phyloP scores from a whole-genome alignment of 1,284 basidiomycete species.

The Paramarasmius palmivorus region DNA sequence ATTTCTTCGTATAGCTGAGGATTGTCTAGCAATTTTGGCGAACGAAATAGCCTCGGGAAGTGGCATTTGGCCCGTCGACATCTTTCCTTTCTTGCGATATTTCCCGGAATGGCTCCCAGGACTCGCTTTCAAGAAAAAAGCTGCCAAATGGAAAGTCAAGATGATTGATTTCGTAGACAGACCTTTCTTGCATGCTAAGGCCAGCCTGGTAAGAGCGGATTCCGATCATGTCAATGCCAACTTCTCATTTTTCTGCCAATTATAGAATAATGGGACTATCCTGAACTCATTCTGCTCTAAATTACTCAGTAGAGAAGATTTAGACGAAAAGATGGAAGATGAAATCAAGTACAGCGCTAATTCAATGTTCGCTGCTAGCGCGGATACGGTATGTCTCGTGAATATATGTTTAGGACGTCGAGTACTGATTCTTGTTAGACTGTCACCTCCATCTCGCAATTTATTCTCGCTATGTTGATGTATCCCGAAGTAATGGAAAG shows the following conservation, averaged over 20 bases:
- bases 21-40: conserved; percentile 41
- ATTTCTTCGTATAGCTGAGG: conserved; percentile 43
- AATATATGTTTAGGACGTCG: neutral
- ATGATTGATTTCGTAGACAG: conserved; percentile 44
- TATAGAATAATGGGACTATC: conserved; percentile 3
- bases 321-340: conserved; percentile 26
- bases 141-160: conserved; percentile 39
- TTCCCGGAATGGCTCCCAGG: conserved; percentile 36
- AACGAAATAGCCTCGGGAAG: conserved; percentile 44
- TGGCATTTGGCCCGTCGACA: conserved; percentile 49
- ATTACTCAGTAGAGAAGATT: neutral
- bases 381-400: conserved; percentile 39
- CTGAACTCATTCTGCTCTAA: neutral
- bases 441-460: conserved; percentile 32
- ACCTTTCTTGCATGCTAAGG: conserved; percentile 43
- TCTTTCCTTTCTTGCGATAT: conserved; percentile 38
- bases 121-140: conserved; percentile 36
- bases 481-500: conserved; percentile 33
- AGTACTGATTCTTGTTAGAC: conserved; percentile 24
- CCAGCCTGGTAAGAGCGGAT: conserved; percentile 33
- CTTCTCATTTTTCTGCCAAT: neutral
- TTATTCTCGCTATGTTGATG: conserved; percentile 41
- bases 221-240: neutral
- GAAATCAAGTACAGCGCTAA: conserved; percentile 51
- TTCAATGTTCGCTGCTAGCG: conserved; percentile 47